Percentiles rank a stretch among this genome's conserved stretches.
These are phyloP conservation scores for Neoboletus magnificus DNA, from an alignment of 768 basidiomycete genomes.

Conservation along the genomic window DNA sequence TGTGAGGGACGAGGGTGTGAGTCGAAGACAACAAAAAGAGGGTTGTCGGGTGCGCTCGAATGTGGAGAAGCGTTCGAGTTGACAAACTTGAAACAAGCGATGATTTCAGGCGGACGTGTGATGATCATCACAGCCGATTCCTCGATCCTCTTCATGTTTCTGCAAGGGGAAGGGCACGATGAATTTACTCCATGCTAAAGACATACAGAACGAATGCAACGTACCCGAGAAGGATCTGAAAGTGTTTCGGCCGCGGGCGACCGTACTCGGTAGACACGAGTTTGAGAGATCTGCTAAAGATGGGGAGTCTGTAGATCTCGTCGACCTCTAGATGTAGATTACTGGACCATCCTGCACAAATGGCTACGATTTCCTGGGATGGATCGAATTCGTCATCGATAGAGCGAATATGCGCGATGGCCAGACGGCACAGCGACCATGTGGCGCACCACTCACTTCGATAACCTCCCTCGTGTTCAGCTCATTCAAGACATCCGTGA, in stretches of 20 bases:
- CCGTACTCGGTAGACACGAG: conserved; percentile 36
- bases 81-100: conserved; percentile 46
- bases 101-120: conserved; percentile 70
- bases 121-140: conserved; percentile 45
- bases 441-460: conserved; percentile 19
- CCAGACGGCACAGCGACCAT: background rate
- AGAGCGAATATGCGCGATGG: background rate
- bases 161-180: conserved; percentile 8
- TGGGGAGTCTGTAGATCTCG: conserved; percentile 45
- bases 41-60: conserved; percentile 9
- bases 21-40: conserved; percentile 60
- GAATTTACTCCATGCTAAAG: background rate
- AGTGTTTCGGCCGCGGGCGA: conserved; percentile 36
- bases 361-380: conserved; percentile 54
- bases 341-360: conserved; percentile 55
- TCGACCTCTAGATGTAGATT: conserved; percentile 55
- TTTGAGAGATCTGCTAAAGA: conserved; percentile 44
- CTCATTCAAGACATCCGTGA: conserved; percentile 17
- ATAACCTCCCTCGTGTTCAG: conserved; percentile 22
- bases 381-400: background rate
- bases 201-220: conserved; percentile 1
- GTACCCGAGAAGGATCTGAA: conserved; percentile 30
- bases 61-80: background rate
- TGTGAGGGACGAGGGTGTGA: conserved; percentile 61
- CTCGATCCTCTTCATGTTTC: conserved; percentile 19